Base-by-base conservation (phyloP, 352 stramenopile genomes). In the Phytopythium ostracodes region DNA sequence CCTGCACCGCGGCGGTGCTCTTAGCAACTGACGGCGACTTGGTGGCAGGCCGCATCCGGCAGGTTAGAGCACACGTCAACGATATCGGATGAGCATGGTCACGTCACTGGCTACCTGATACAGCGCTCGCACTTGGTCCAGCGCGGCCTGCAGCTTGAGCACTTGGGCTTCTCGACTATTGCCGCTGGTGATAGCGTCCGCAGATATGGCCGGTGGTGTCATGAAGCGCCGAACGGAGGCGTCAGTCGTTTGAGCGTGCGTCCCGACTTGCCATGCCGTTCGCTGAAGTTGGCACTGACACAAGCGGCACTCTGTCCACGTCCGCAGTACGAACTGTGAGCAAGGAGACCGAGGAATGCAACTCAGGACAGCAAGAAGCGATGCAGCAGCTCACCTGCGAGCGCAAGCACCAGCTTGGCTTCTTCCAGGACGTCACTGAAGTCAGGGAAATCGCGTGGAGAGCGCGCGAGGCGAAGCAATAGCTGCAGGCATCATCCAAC, bases 361-460 rank as follows among this genome's bases (percentile, higher is more conserved):
- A 5, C 3, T n/a, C 42, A 15, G 1, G 42, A 14, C 18, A 22
- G 11, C 17, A 7, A 47, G 0, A 15, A 14, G 2, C n/a, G n/a
- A n/a, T n/a, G n/a, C n/a, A n/a, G n/a, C 33, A 36, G 24, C 22
- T 4, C 14, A 77, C 76, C 73, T 78, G 74, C 73, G 27, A 79
- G 70, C 20, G 67, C 62, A 4, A 88, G 68, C 35, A 75, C 25
- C 31, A 87, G 51, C 60, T 79, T 66, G 11, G 56, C 57, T 12
- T 65, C 55, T 36, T 73, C 66, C 22, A 90, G 58, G 27, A 68
- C 79, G 15, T 51, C 71, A 8, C 29, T 25, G 64, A 88, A 90
- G 55, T 90, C 75, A 1, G 71, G 58, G n/a, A 77, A 76, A 7
- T 67, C 75, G 0, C 58, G 64, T 42, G 63, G 58, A 2, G 67